Evolutionary conservation across 441 rosid species (phyloP), one percentile per base, ranked within the genome.

Genomic region (Syzygium malaccense): DNA sequence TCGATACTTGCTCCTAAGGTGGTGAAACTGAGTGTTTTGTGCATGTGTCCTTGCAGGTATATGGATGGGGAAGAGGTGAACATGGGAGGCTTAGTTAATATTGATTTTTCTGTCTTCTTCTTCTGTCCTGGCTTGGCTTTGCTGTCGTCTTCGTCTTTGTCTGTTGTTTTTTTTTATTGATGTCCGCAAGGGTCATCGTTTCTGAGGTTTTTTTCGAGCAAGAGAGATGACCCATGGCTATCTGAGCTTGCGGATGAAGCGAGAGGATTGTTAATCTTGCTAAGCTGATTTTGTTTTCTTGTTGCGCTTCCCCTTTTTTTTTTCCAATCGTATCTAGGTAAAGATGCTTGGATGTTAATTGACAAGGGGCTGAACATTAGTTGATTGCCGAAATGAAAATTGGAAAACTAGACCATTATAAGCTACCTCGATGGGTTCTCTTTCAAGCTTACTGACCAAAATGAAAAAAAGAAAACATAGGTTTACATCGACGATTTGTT

Each of bases 21-120:
- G 83, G 51, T 75, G 45, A 75, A 75, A 75, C 45, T 41, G 51
- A 0, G 83, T 75, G 51, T 3, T 75, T 37, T 75, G 83, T 12
- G 51, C 51, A 23, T 8, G 4, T 23, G 51, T 55, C 66, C 19
- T 45, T 41, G n/a, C 92, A 98, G 99, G 99, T 98, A 71, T 97
- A 93, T 90, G 97, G 97, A 49, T 98, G 99, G 99, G 99, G 99
- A 90, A 95, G 99, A 94, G 99, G 99, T 84, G 99, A 97, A 89
- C 99, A 98, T 54, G 98, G 99, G 57, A 94, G 99, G 91, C 97
- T 98, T 30, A 99, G 99, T 57, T 95, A 45, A 7, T 45, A 45
- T 45, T 45, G 48, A 7, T 45, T 45, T 45, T 45, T 45, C 64
- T 11, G 30, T 13, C n/a, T 58, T 58, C 48, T 45, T 45, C 48